Conservation (phyloP, 2,329 filamentous ascomycete species). For the Claviceps purpurea region DNA sequence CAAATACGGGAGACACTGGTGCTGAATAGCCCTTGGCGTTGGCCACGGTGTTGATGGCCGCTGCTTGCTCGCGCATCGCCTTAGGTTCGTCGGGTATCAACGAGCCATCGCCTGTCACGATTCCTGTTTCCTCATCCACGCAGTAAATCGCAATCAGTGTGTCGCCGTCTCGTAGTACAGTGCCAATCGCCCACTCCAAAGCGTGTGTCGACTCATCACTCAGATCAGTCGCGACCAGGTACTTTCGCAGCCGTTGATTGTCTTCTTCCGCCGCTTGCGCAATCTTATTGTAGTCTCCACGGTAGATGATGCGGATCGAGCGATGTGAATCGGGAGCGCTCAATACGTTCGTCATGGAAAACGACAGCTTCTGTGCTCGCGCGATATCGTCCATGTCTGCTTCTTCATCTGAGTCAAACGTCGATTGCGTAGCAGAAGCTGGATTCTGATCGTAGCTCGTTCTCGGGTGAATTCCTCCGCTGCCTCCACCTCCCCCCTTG, state of each 20-base stretch:
- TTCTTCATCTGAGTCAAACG: conserved; percentile 73
- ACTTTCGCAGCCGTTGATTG: conserved; percentile 68
- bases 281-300: conserved; percentile 70
- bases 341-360: conserved; percentile 69
- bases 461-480: conserved; percentile 54
- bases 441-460: conserved; percentile 69
- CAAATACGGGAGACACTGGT: conserved; percentile 20
- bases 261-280: conserved; percentile 68
- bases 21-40: conserved; percentile 22
- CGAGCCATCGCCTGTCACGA: conserved; percentile 33
- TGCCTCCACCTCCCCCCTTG: conserved; percentile 28
- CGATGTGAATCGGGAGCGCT: conserved; percentile 65
- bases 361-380: conserved; percentile 69
- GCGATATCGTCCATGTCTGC: conserved; percentile 74
- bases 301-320: conserved; percentile 77
- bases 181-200: conserved; percentile 94
- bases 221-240: conserved; percentile 88
- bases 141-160: conserved; percentile 89
- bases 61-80: conserved; percentile 62
- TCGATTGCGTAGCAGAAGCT: conserved; percentile 40
- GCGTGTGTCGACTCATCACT: conserved; percentile 92
- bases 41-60: conserved; percentile 53
- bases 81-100: conserved; percentile 59
- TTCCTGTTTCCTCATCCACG: conserved; percentile 70
- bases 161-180: conserved; percentile 84